Percentiles rank a stretch among this genome's conserved stretches.
phyloP scores from a whole-genome alignment of 495 filamentous ascomycete genomes.

The Hypoxylon fragiforme region DNA sequence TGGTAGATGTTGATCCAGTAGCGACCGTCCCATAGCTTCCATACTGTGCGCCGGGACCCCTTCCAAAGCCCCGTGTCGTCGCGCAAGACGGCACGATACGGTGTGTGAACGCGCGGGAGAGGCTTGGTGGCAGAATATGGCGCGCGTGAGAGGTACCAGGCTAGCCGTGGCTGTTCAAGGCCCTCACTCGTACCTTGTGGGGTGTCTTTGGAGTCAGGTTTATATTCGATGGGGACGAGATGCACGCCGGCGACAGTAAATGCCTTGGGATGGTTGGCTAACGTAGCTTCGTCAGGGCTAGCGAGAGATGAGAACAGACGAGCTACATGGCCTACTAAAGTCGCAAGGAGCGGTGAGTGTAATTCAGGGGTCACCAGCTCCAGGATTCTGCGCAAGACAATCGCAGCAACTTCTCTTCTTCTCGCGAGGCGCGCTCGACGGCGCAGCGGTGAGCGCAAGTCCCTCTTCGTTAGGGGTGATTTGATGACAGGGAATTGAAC shows the following conservation, averaged over 20 bases:
- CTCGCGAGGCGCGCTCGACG: constrained; percentile 36
- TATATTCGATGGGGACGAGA: constrained; percentile 53
- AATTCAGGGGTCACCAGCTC: constrained; percentile 44
- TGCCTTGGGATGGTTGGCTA: constrained; percentile 35
- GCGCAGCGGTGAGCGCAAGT: constrained; percentile 15
- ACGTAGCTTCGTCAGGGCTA: constrained; percentile 1
- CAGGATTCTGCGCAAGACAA: constrained; percentile 45
- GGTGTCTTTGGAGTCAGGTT: background rate
- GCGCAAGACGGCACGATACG: constrained; percentile 6
- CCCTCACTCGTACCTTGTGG: background rate
- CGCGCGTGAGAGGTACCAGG: constrained; percentile 47
- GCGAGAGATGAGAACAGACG: constrained; percentile 43
- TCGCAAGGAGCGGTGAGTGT: constrained; percentile 33
- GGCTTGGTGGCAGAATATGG: constrained; percentile 39
- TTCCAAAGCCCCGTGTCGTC: constrained; percentile 3
- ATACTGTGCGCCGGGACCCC: constrained; percentile 38
- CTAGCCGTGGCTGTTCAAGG: constrained; percentile 13
- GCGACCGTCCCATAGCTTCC: constrained; percentile 74
- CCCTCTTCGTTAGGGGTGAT: constrained; percentile 10
- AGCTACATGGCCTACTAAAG: constrained; percentile 42
- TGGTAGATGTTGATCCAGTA: constrained; percentile 74
- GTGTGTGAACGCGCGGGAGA: constrained; percentile 14
- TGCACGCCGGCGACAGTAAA: constrained; percentile 60
- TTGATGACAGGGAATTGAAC: constrained; percentile 45
- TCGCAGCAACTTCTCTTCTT: constrained; percentile 44